Percentiles rank a stretch among this genome's conserved stretches.
Conservation (phyloP, 495 filamentous ascomycete species). For the Amphirosellinia nigrospora region DNA sequence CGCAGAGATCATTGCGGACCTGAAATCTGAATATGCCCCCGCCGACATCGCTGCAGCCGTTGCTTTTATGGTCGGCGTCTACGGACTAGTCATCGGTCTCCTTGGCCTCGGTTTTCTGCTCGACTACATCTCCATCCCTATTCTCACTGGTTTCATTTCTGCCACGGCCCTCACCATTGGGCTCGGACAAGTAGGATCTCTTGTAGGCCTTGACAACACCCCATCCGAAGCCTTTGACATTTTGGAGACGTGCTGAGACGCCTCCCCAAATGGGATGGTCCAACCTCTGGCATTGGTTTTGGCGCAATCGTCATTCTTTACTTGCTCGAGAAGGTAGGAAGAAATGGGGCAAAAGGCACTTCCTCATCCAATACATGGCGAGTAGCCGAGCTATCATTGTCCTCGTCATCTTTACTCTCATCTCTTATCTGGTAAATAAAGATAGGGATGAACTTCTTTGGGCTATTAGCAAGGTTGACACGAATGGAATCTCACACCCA, state of each 20-base stretch:
- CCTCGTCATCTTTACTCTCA: constrained; percentile 53
- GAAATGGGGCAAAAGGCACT: constrained; percentile 53
- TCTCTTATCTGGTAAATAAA: constrained; percentile 56
- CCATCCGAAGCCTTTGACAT: constrained; percentile 48
- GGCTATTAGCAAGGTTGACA: constrained; percentile 50
- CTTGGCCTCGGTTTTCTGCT: constrained; percentile 59
- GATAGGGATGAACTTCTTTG: constrained; percentile 47
- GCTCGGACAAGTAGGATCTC: constrained; percentile 51
- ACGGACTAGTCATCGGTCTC: constrained; percentile 55
- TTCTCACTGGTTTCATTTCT: constrained; percentile 58
- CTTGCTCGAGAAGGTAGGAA: constrained; percentile 52
- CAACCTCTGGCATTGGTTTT: constrained; percentile 55
- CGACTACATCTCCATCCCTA: constrained; percentile 57
- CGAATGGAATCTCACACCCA: constrained; percentile 50
- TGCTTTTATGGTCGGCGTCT: constrained; percentile 58
- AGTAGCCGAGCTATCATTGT: constrained; percentile 54
- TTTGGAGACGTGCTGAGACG: constrained; percentile 50
- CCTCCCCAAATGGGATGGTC: constrained; percentile 48
- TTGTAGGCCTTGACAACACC: constrained; percentile 51
- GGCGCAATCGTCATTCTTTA: constrained; percentile 50
- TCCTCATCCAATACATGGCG: constrained; percentile 49
- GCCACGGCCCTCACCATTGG: constrained; percentile 58
- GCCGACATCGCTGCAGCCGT: constrained; percentile 55
- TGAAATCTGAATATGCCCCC: constrained; percentile 46
- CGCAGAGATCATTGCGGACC: constrained; percentile 51